These are phyloP conservation scores for Solanum corneliomulleri DNA, from an alignment of 257 asterid species.

Conservation along the genomic window DNA sequence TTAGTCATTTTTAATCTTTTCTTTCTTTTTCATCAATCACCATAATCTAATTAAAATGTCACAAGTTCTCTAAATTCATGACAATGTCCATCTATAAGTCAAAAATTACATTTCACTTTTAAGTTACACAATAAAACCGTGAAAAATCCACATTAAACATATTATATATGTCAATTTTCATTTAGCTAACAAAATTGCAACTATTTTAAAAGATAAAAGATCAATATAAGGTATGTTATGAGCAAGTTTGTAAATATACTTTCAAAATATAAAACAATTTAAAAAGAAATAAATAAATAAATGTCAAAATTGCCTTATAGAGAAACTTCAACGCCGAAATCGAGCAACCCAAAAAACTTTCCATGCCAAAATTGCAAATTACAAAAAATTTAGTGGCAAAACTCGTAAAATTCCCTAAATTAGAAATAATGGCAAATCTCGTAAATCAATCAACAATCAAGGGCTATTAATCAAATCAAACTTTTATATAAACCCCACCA, in stretches of 20 bases:
- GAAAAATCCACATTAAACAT: not conserved
- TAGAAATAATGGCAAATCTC: not conserved
- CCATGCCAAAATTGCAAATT: not conserved
- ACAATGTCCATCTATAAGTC: not conserved
- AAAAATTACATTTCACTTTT: not conserved
- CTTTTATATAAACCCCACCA: slow-evolving; percentile 19
- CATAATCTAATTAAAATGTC: not conserved
- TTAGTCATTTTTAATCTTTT: not conserved
- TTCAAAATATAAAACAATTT: not conserved
- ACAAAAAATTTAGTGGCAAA: not conserved
- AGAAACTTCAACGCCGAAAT: not conserved
- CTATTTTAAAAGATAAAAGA: not conserved
- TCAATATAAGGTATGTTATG: not conserved
- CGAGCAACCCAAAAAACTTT: not conserved
- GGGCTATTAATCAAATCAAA: not conserved
- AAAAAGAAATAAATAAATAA: not conserved
- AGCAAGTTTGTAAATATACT: not conserved
- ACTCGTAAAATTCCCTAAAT: not conserved
- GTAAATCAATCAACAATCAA: slow-evolving; percentile 23
- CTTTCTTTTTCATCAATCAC: not conserved
- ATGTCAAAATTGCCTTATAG: not conserved
- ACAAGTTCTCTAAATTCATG: not conserved
- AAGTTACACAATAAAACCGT: not conserved
- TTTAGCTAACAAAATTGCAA: not conserved
- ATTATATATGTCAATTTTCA: not conserved